Percentiles rank a stretch among this genome's conserved stretches.
These are phyloP conservation scores for Spirogloea muscicola DNA, from an alignment of 139 green algal species.

Conservation along the genomic window DNA sequence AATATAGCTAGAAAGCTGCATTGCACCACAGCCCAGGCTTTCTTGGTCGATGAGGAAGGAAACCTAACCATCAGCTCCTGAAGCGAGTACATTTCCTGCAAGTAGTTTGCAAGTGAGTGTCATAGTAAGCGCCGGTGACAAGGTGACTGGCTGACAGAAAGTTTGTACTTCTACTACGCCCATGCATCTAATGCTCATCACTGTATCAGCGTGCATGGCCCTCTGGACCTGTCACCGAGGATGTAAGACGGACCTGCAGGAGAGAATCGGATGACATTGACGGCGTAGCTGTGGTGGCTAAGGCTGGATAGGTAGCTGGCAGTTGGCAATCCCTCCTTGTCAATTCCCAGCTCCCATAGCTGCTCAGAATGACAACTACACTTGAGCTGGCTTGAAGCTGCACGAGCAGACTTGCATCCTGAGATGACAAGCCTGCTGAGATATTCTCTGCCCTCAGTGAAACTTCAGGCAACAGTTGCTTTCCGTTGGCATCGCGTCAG, in stretches of 20 bases:
- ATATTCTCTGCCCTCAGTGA: not conserved
- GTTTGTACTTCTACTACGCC: not conserved
- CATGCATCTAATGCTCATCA: not conserved
- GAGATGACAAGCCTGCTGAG: not conserved
- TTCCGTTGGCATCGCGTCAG: not conserved
- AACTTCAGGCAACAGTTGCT: not conserved
- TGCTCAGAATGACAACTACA: too few species aligned
- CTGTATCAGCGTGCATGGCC: not conserved
- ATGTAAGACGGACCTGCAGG: conserved; percentile 47
- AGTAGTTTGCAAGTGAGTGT: not conserved
- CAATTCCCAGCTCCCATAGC: conserved; percentile 48
- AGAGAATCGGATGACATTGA: conserved; percentile 91
- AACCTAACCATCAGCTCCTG: conserved; percentile 2
- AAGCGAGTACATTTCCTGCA: conserved; percentile 36
- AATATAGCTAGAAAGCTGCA: not conserved
- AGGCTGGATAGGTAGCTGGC: conserved; percentile 63
- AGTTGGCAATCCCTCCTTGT: conserved; percentile 55
- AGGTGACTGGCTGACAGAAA: not conserved
- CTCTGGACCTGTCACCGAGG: not conserved
- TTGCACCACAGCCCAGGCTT: not conserved
- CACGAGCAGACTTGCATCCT: not conserved
- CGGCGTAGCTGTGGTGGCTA: conserved; percentile 61
- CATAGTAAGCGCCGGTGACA: not conserved
- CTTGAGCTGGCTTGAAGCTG: not conserved
- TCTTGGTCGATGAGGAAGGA: too few species aligned